Evolutionary conservation across 2,329 filamentous ascomycete genomes (phyloP), one percentile per base, ranked within the genome.

Genomic region (Sporothrix pallida): DNA sequence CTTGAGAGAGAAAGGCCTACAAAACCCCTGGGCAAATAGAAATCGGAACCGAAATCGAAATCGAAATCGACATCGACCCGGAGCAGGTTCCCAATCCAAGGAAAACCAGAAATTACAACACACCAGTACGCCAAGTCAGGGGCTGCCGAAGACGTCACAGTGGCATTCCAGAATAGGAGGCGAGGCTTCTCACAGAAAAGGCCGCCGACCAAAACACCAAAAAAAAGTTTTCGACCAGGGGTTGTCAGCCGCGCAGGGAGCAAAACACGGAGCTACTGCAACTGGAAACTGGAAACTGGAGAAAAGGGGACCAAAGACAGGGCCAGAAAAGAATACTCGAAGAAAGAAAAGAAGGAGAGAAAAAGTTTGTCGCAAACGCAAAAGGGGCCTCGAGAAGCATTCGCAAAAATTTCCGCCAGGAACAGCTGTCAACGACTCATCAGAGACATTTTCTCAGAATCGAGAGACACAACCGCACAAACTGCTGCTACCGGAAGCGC

Each of bases 131-230:
- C 44, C 65, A 37, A 54, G 50, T 54, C 46, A 42, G 48, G 67
- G 67, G 67, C 15, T 31, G 52, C 20, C 37, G n/a, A 44, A 56
- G 70, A 63, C 70, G 70, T 71, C 70, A 71, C 70, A 71, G 20
- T 44, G 54, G n/a, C 20, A 60, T 71, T 71, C 69, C 20, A 60
- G 20, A 26, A 71, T 26, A 44, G n/a, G 62, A 48, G 48, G 10
- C 65, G 15, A 68, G 15, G 7, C 60, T 20, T 26, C 23, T 26
- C 23, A 26, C 23, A 26, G 12, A 17, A 20, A 48, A 46, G 23
- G 23, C 23, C 23, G 23, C 23, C 23, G 31, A 50, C 42, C n/a
- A 67, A n/a, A 31, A 31, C 26, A 31, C 44, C 37, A 46, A 26
- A 23, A 50, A 31, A 52, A 37, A 2, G 31, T 37, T 37, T 37